Evolutionary conservation across 2,329 filamentous ascomycete species (phyloP), one percentile per base, ranked within the genome.

Genomic region (Sporothrix curviconia): DNA sequence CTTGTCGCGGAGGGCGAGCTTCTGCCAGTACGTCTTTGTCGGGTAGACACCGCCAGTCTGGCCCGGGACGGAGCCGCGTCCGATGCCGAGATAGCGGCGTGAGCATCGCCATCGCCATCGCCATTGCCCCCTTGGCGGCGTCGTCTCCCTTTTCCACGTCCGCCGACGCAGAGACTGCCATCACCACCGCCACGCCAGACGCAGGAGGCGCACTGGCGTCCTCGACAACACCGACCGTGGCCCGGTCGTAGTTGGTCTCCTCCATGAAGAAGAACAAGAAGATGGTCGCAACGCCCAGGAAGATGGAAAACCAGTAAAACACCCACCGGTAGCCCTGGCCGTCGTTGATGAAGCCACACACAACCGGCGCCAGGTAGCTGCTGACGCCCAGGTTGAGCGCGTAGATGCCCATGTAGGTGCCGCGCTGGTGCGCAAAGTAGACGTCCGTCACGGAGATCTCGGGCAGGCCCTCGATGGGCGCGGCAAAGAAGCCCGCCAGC

Each of bases 251-350:
- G 64, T 80, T 83, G 5, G 81, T 83, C 66, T 84, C 82, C 66
- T 84, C 82, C 72, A 83, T 76, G 66, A 78, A 76, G 63, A 84
- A 78, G 69, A 82, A 83, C 1, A 79, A 67, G 61, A 81, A 73
- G 17, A 83, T 63, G 37, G 79, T 76, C 9, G 69, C 72, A 1
- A 76, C 67, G 1, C 68, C 78, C 3, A 70, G 66, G 61, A 84
- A 74, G 28, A 85, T 82, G 4, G 80, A 77, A 34, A 5, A 32
- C 28, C 28, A 32, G 28, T 32, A 32, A 68, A 78, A 69, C 15
- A 74, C 72, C 76, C 77, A 81, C 55, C 72, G 60, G 77, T 77
- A 81, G 2, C 76, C 76, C 59, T 72, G 70, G 1, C 70, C 71
- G 42, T 79, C 72, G 37, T 71, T 70, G 59, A 82, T 76, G 63